These are phyloP conservation scores for Teratosphaeriaceae sp. DNA, from an alignment of 2,329 filamentous ascomycete genomes.

Conservation along the genomic window DNA sequence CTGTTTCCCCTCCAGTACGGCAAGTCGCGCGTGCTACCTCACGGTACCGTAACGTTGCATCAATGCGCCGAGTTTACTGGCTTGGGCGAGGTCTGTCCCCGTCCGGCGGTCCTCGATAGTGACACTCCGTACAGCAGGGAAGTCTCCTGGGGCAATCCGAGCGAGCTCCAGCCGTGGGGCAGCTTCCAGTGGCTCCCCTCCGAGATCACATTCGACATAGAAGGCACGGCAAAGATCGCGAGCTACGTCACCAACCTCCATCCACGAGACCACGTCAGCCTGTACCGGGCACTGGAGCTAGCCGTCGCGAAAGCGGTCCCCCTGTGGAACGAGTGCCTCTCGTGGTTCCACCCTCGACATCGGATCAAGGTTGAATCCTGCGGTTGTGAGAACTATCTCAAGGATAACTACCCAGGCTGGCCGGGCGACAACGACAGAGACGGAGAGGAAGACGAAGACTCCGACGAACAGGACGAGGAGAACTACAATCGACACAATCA, in stretches of 20 bases:
- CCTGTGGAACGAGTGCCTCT: conserved; percentile 20
- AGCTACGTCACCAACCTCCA: conserved; percentile 30
- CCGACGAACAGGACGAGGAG: neutral
- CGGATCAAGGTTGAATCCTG: neutral
- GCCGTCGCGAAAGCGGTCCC: conserved; percentile 21
- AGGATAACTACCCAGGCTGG: conserved; percentile 1
- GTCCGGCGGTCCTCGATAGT: conserved; percentile 10
- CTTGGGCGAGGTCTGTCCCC: conserved; percentile 22
- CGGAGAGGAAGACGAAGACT: neutral
- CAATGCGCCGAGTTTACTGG: conserved; percentile 28
- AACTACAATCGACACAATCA: neutral
- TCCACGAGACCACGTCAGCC: conserved; percentile 13
- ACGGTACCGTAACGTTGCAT: conserved; percentile 24
- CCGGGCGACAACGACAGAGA: neutral
- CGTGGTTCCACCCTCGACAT: neutral
- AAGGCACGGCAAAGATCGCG: conserved; percentile 14
- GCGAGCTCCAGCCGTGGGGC: conserved; percentile 3
- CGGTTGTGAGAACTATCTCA: neutral
- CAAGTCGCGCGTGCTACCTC: conserved; percentile 35
- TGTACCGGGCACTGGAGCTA: conserved; percentile 22
- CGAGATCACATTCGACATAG: conserved; percentile 17
- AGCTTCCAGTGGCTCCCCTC: conserved; percentile 26
- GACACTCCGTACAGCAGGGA: neutral
- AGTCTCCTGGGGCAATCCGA: conserved; percentile 3
- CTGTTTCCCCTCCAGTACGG: conserved; percentile 56